Conservation (phyloP, 345 rosid genomes). For the Triadica sebifera region DNA sequence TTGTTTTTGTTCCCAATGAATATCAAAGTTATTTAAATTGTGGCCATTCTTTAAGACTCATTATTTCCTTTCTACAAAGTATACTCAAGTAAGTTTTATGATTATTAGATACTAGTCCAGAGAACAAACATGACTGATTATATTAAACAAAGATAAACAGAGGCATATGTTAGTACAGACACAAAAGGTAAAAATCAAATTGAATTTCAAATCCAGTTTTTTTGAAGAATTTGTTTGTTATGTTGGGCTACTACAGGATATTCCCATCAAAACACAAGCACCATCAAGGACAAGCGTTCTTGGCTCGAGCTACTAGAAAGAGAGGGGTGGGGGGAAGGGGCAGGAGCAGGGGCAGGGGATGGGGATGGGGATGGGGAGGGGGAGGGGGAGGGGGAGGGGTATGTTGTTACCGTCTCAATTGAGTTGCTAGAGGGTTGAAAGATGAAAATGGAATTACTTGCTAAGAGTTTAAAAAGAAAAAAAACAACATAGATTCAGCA, state of each 20-base stretch:
- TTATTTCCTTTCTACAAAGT: not conserved
- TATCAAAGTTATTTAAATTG: not conserved
- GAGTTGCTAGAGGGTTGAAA: not conserved
- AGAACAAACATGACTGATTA: not conserved
- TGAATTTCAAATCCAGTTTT: not conserved
- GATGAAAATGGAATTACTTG: not conserved
- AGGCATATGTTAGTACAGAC: not conserved
- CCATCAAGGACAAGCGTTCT: no score
- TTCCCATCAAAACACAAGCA: no score
- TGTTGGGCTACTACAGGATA: no score
- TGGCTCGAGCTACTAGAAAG: no score
- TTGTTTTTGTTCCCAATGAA: not conserved
- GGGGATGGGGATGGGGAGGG: no score
- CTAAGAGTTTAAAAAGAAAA: not conserved
- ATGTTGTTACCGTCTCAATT: not conserved
- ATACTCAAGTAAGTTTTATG: not conserved
- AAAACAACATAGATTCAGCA: not conserved
- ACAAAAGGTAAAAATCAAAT: not conserved
- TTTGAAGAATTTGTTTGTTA: not conserved
- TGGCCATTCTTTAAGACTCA: not conserved
- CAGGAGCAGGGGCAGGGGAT: no score
- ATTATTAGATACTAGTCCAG: not conserved
- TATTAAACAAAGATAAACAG: not conserved
- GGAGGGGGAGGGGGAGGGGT: no score
- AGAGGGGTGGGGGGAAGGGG: no score